phyloP scores from a whole-genome alignment of 208 protist species.

The Trichomonas vaginalis region DNA sequence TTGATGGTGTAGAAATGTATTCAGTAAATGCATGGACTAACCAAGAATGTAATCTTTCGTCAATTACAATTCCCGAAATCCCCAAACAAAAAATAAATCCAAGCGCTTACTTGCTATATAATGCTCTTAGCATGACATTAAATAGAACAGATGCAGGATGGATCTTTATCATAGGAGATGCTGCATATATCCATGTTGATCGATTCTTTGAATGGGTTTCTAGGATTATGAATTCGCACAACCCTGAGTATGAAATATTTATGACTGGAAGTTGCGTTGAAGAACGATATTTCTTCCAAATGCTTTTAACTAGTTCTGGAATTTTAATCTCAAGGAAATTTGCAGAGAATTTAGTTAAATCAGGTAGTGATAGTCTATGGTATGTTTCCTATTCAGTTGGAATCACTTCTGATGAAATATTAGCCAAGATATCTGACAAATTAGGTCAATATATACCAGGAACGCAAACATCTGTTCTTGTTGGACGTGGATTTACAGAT shows the following conservation, averaged over 20 bases:
- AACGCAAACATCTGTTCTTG: background rate
- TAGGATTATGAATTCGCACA: too few relatives aligned
- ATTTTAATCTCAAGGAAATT: background rate
- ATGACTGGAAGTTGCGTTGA: background rate
- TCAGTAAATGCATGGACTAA: background rate
- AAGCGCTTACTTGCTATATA: background rate
- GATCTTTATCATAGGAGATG: background rate
- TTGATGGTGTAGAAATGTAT: background rate
- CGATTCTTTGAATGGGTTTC: background rate
- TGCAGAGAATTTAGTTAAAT: background rate
- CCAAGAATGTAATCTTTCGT: background rate
- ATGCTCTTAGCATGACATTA: background rate
- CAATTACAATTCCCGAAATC: background rate
- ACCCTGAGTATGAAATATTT: background rate
- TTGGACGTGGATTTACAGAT: background rate
- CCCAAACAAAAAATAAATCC: background rate
- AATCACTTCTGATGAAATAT: background rate
- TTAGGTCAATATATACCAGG: background rate
- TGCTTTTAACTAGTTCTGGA: background rate
- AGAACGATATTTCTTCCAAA: background rate
- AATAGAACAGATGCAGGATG: background rate
- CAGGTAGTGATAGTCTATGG: background rate
- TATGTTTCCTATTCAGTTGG: background rate
- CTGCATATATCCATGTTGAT: background rate
- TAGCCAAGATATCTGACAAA: background rate